Evolutionary conservation across 2,329 filamentous ascomycete species (phyloP).

Genomic region (Venturia effusa): DNA sequence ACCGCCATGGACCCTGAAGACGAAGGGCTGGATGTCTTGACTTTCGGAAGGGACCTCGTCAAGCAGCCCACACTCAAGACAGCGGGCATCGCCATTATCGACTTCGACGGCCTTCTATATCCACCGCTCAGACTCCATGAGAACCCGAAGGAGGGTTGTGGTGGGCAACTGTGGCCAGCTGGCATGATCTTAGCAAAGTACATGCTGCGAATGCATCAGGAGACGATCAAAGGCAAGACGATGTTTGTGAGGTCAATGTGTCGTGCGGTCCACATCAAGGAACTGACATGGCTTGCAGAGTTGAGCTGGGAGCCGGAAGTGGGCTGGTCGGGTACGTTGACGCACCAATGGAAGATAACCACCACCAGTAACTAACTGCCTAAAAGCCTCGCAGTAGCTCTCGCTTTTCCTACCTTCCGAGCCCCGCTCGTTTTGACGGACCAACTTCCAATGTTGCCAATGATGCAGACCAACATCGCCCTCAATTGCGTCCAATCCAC

Average conservation of each 20-base stretch:
- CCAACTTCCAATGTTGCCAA: slow-evolving; percentile 68
- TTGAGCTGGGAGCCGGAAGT: slow-evolving; percentile 87
- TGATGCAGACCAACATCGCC: slow-evolving; percentile 82
- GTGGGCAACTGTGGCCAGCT: slow-evolving; percentile 89
- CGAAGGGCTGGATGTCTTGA: slow-evolving; percentile 18
- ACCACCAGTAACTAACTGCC: not conserved
- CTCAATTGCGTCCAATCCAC: slow-evolving; percentile 59
- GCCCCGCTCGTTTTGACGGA: slow-evolving; percentile 70
- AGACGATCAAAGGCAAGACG: slow-evolving; percentile 52
- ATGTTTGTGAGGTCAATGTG: slow-evolving; percentile 49
- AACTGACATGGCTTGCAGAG: slow-evolving; percentile 35
- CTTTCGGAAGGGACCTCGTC: slow-evolving; percentile 42
- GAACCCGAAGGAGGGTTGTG: slow-evolving; percentile 78
- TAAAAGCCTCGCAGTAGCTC: slow-evolving; percentile 44
- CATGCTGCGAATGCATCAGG: slow-evolving; percentile 61
- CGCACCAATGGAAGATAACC: too few species aligned
- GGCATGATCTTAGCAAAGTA: slow-evolving; percentile 83
- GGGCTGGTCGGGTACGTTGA: slow-evolving; percentile 59
- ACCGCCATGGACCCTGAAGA: not conserved
- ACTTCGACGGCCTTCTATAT: slow-evolving; percentile 64
- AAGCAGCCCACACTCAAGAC: slow-evolving; percentile 41
- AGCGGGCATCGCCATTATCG: slow-evolving; percentile 40
- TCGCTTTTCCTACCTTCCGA: slow-evolving; percentile 40
- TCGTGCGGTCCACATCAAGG: not conserved
- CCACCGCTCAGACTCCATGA: slow-evolving; percentile 67